These are phyloP conservation scores for Aspergillus aculeatus DNA, from an alignment of 2,329 filamentous ascomycete genomes.

Conservation along the genomic window DNA sequence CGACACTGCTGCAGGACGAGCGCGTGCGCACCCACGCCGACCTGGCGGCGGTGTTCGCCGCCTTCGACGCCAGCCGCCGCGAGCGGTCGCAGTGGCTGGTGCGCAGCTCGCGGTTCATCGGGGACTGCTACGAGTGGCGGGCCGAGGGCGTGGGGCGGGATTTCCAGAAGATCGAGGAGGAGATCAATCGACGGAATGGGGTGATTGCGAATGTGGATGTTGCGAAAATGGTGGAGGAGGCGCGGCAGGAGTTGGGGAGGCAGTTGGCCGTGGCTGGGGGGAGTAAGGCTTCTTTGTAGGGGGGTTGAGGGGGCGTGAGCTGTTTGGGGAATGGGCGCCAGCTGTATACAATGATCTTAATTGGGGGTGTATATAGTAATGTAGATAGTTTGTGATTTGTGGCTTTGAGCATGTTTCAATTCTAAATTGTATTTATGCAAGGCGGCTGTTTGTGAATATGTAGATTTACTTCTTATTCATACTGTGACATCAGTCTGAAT, in stretches of 20 bases:
- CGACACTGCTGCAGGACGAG: slow-evolving; percentile 25
- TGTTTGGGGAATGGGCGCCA: too few species aligned
- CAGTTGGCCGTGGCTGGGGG: slow-evolving; percentile 4
- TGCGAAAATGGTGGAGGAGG: slow-evolving; percentile 26
- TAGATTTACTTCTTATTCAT: too few species aligned
- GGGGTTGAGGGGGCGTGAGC: too few species aligned
- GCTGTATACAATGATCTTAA: too few species aligned
- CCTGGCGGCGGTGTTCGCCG: slow-evolving; percentile 29
- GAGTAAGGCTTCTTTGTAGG: slow-evolving; percentile 10
- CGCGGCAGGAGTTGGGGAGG: slow-evolving; percentile 20
- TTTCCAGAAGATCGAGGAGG: slow-evolving; percentile 20
- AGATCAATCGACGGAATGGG: slow-evolving; percentile 19
- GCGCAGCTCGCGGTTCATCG: slow-evolving; percentile 33
- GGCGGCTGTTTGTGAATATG: too few species aligned
- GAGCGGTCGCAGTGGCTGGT: slow-evolving; percentile 37
- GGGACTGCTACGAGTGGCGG: slow-evolving; percentile 37
- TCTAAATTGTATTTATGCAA: too few species aligned
- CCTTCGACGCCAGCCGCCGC: slow-evolving; percentile 27
- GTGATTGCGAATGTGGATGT: slow-evolving; percentile 26
- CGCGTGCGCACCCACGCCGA: slow-evolving; percentile 21
- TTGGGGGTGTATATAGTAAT: not conserved
- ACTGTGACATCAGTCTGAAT: too few species aligned
- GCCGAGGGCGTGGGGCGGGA: slow-evolving; percentile 17
- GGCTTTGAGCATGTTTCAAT: too few species aligned
- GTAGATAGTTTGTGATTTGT: too few species aligned